A percentile compares a stretch with the other conserved stretches of the same genome.
These are phyloP conservation scores for Geotrichum histeridarum DNA, from an alignment of 1,139 yeast genomes.

Conservation along the genomic window DNA sequence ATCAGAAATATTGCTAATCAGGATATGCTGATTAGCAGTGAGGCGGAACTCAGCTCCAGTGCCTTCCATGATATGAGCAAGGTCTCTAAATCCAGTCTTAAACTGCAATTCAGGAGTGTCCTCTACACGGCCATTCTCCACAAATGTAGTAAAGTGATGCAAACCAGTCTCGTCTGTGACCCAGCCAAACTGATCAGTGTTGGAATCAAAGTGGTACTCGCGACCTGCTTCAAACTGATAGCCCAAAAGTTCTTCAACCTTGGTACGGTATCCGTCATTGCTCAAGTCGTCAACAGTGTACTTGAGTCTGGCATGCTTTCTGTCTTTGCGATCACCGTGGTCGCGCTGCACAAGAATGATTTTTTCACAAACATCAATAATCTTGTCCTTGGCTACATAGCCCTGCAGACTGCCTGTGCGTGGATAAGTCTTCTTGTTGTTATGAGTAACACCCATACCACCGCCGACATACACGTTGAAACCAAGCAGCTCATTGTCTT, in stretches of 20 bases:
- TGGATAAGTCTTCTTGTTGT: slow-evolving; percentile 94
- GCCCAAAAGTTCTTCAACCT: slow-evolving; percentile 82
- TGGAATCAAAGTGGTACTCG: slow-evolving; percentile 74
- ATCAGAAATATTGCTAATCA: slow-evolving; percentile 69
- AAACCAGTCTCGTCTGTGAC: slow-evolving; percentile 77
- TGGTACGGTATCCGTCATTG: slow-evolving; percentile 68
- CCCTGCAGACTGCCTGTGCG: slow-evolving; percentile 92
- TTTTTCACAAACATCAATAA: slow-evolving; percentile 79
- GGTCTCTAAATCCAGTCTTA: slow-evolving; percentile 75
- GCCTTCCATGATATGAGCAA: slow-evolving; percentile 65
- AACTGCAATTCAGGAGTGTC: slow-evolving; percentile 88
- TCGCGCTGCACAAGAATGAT: slow-evolving; percentile 93
- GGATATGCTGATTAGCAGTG: slow-evolving; percentile 92
- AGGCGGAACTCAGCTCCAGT: slow-evolving; percentile 76
- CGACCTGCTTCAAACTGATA: slow-evolving; percentile 64
- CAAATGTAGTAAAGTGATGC: slow-evolving; percentile 88
- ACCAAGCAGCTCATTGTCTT: slow-evolving; percentile 55
- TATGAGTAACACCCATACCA: slow-evolving; percentile 98
- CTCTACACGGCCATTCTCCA: slow-evolving; percentile 95
- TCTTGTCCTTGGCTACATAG: slow-evolving; percentile 60
- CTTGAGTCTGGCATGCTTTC: slow-evolving; percentile 97
- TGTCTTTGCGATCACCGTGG: slow-evolving; percentile 88
- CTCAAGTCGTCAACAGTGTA: slow-evolving; percentile 93
- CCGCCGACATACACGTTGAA: slow-evolving; percentile 92
- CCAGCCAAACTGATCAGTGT: slow-evolving; percentile 83